phyloP scores from a whole-genome alignment of 2,329 filamentous ascomycete genomes.

The Delphinella strobiligena region DNA sequence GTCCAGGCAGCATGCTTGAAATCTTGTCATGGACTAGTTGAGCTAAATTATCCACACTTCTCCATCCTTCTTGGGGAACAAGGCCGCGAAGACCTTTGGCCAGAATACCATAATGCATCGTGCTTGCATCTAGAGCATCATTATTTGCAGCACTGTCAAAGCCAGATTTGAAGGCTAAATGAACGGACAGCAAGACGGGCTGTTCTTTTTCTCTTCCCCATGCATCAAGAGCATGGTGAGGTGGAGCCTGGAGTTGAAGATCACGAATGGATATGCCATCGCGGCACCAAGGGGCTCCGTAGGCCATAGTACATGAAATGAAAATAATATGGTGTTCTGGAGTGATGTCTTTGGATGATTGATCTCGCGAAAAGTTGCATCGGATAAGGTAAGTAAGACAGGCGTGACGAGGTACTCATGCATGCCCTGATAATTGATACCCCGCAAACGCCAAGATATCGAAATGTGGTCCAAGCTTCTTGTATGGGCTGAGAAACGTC shows the following conservation, averaged over 20 bases:
- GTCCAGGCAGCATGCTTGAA: constrained; percentile 5
- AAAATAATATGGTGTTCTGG: neutral
- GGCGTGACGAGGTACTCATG: no score
- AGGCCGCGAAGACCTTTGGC: constrained; percentile 46
- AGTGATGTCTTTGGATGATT: neutral
- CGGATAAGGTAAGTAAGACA: no score
- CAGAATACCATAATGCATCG: constrained; percentile 62
- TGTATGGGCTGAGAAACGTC: neutral
- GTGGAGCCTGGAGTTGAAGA: constrained; percentile 41
- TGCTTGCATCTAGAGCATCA: constrained; percentile 55
- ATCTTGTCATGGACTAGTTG: constrained; percentile 7
- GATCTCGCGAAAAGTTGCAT: neutral
- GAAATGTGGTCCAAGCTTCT: neutral
- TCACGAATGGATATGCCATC: constrained; percentile 46
- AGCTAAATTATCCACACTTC: constrained; percentile 5
- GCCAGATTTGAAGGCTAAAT: constrained; percentile 40
- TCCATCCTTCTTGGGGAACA: constrained; percentile 3
- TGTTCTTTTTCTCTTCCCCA: constrained; percentile 56
- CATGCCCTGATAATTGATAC: neutral
- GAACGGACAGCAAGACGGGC: constrained; percentile 49
- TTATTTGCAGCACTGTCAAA: constrained; percentile 47
- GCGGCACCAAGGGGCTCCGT: constrained; percentile 8
- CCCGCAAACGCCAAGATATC: neutral
- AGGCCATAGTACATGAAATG: neutral
- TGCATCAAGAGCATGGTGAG: constrained; percentile 48